Conservation (phyloP, 2,329 filamentous ascomycete genomes). For the Alternaria brassicicola region DNA sequence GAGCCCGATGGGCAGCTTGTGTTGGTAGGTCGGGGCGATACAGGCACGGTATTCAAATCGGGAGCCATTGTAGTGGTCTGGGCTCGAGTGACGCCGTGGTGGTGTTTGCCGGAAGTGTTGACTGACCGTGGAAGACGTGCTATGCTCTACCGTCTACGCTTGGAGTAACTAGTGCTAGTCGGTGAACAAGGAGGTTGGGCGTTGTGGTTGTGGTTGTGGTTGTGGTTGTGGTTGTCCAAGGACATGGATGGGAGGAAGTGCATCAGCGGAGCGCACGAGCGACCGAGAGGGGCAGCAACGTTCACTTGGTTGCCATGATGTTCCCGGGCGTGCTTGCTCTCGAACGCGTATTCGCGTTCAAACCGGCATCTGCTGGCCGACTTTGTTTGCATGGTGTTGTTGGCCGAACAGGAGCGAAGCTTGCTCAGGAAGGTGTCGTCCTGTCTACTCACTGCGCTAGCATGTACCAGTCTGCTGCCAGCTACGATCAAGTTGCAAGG, state of each 20-base stretch:
- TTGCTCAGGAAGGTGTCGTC: conserved; percentile 5
- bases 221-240: conserved; percentile 3
- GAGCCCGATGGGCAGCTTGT: conserved; percentile 31
- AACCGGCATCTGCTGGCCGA: conserved; percentile 13
- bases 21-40: conserved; percentile 41
- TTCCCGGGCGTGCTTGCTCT: conserved; percentile 1
- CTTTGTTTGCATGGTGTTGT: conserved; percentile 19
- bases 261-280: conserved; percentile 16
- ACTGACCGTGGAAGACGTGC: neutral
- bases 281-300: conserved; percentile 27
- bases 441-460: conserved; percentile 27
- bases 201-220: conserved; percentile 3
- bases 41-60: conserved; percentile 55
- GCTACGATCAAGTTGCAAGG: conserved; percentile 7
- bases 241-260: conserved; percentile 11
- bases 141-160: neutral
- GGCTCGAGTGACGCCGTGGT: conserved; percentile 8
- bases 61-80: conserved; percentile 52
- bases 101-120: conserved; percentile 2
- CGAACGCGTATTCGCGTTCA: conserved; percentile 6
- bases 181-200: conserved; percentile 11
- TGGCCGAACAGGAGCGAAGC: conserved; percentile 21
- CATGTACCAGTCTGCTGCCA: conserved; percentile 10
- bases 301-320: conserved; percentile 22
- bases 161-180: neutral